phyloP scores from a whole-genome alignment of 2,329 filamentous ascomycete genomes.

The Fusarium nygamai region DNA sequence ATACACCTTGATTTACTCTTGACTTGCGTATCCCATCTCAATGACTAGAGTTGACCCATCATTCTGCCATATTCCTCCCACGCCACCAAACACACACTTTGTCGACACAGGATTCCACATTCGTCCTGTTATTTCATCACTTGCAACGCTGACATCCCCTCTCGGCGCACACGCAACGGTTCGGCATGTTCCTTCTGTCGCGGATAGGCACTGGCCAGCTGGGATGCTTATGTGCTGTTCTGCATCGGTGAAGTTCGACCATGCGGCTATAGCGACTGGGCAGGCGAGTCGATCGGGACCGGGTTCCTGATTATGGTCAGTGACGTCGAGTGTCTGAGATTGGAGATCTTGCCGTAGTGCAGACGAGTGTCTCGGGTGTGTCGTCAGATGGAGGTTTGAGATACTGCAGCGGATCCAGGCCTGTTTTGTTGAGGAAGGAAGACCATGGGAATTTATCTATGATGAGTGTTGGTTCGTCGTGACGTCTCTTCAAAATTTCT shows the following conservation, averaged over 20 bases:
- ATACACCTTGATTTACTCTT: slow-evolving; percentile 7
- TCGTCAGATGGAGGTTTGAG: neutral
- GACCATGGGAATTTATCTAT: slow-evolving; percentile 28
- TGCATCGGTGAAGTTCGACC: slow-evolving; percentile 9
- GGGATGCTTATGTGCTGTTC: slow-evolving; percentile 8
- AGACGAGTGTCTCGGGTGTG: slow-evolving; percentile 22
- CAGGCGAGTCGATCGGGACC: slow-evolving; percentile 34
- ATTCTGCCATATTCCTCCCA: slow-evolving; percentile 36
- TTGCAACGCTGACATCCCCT: neutral
- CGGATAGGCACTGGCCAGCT: slow-evolving; percentile 22
- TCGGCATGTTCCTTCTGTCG: slow-evolving; percentile 6
- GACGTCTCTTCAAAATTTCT: neutral
- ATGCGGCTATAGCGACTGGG: slow-evolving; percentile 28
- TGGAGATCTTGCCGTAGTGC: slow-evolving; percentile 19
- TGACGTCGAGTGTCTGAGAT: neutral
- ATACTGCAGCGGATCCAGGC: slow-evolving; percentile 23
- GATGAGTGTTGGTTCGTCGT: neutral
- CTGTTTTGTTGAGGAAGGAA: slow-evolving; percentile 17
- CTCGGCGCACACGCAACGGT: slow-evolving; percentile 32
- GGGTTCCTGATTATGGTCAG: slow-evolving; percentile 2
- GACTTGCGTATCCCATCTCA: slow-evolving; percentile 18
- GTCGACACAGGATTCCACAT: slow-evolving; percentile 40
- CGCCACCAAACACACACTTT: slow-evolving; percentile 35
- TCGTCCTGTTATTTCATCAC: slow-evolving; percentile 20
- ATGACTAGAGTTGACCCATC: slow-evolving; percentile 24